These are phyloP conservation scores for Babesia gibsoni DNA, from an alignment of 169 alveolate genomes.

Conservation along the genomic window DNA sequence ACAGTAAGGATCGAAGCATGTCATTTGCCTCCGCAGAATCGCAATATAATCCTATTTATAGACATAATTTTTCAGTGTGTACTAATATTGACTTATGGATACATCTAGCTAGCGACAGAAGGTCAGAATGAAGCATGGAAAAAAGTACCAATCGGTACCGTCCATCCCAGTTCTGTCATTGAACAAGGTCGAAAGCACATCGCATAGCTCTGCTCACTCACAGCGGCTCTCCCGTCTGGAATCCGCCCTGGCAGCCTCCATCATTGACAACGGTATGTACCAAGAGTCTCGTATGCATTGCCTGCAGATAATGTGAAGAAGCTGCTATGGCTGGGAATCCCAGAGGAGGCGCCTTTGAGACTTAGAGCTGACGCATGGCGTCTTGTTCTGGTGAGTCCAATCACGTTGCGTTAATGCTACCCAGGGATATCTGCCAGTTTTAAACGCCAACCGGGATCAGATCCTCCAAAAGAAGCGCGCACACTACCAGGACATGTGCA, in stretches of 20 bases:
- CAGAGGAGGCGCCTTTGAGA: slow-evolving; percentile 74
- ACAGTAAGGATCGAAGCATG: too few species aligned
- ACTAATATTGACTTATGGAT: too few species aligned
- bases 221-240: slow-evolving; percentile 43
- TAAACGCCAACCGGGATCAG: slow-evolving; percentile 64
- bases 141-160: background rate
- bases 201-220: background rate
- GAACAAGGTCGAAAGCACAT: background rate
- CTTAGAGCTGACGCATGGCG: slow-evolving; percentile 83
- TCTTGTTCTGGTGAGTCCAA: slow-evolving; percentile 59
- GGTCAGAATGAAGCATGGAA: slow-evolving; percentile 19
- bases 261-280: slow-evolving; percentile 35
- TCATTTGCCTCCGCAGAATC: too few species aligned
- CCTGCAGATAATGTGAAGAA: slow-evolving; percentile 61
- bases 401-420: background rate
- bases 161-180: slow-evolving; percentile 13
- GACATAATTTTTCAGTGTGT: too few species aligned
- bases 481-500: slow-evolving; percentile 69
- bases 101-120: too few species aligned
- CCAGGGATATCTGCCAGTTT: slow-evolving; percentile 81
- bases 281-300: background rate
- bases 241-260: slow-evolving; percentile 26
- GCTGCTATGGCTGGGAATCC: slow-evolving; percentile 80
- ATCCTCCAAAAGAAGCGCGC: slow-evolving; percentile 70
- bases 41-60: too few species aligned